Percentiles rank a stretch among this genome's conserved stretches.
phyloP scores from a whole-genome alignment of 345 rosid species.

The Luvunga scandens region DNA sequence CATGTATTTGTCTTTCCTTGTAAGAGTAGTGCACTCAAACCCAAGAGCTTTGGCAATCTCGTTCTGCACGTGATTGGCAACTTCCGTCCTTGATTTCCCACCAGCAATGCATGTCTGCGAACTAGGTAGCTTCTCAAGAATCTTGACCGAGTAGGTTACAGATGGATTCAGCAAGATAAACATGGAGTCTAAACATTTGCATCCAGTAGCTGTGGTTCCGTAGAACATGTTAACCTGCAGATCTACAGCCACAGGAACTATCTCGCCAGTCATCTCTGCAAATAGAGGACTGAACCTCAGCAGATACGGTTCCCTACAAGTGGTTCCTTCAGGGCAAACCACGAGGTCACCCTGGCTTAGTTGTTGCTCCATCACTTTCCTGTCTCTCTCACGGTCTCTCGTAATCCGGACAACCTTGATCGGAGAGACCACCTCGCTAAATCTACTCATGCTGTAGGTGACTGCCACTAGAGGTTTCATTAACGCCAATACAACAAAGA shows the following conservation, averaged over 20 bases:
- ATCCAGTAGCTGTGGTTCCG: conserved; percentile 58
- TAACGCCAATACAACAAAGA: conserved; percentile 23
- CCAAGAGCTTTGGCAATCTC: conserved; percentile 48
- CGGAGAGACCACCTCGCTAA: conserved; percentile 43
- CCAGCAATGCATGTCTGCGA: conserved; percentile 22
- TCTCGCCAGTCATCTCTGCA: conserved; percentile 46
- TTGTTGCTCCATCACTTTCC: conserved; percentile 26
- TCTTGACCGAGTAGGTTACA: conserved; percentile 22
- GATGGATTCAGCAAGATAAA: conserved; percentile 46
- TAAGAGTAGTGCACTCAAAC: conserved; percentile 50
- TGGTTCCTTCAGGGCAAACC: conserved; percentile 67
- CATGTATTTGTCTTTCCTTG: conserved; percentile 53
- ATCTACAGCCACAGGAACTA: conserved; percentile 50
- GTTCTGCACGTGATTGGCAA: conserved; percentile 51
- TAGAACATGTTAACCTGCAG: conserved; percentile 44
- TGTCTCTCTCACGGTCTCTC: conserved; percentile 42
- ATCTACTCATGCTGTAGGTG: conserved; percentile 49
- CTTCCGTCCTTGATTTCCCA: conserved; percentile 29
- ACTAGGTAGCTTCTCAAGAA: conserved; percentile 36
- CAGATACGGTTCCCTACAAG: conserved; percentile 62
- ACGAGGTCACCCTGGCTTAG: conserved; percentile 41
- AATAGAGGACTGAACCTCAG: conserved; percentile 61
- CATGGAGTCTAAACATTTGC: conserved; percentile 45
- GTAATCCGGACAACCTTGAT: conserved; percentile 38
- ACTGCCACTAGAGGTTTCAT: conserved; percentile 45